Percentiles rank a stretch among this genome's conserved stretches.
Evolutionary conservation across 2,329 filamentous ascomycete genomes (phyloP).

Genomic region (Calycina marina): DNA sequence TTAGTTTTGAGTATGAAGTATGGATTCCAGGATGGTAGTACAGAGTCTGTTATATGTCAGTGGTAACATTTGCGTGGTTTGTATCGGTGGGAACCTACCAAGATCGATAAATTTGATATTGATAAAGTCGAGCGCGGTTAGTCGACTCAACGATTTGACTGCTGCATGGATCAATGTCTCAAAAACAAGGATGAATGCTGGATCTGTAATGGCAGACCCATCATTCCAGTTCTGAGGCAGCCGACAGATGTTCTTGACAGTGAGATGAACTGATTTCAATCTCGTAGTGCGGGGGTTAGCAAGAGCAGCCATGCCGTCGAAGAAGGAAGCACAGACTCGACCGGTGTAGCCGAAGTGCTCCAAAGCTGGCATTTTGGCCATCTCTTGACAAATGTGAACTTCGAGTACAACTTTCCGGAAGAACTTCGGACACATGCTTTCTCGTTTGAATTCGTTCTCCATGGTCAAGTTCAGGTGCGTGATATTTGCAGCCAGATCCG

Average conservation of each 20-base stretch:
- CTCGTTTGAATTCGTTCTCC: constrained; percentile 57
- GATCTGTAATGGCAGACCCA: constrained; percentile 56
- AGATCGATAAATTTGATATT: constrained; percentile 64
- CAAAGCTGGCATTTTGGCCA: constrained; percentile 46
- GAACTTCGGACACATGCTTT: constrained; percentile 43
- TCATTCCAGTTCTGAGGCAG: constrained; percentile 37
- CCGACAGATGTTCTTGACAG: constrained; percentile 62
- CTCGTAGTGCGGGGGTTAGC: constrained; percentile 30
- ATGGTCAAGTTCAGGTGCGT: constrained; percentile 52
- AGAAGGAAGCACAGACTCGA: constrained; percentile 55
- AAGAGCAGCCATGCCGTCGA: constrained; percentile 39
- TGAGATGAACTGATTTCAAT: constrained; percentile 54
- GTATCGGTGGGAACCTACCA: constrained; percentile 27
- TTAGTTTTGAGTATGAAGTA: constrained; percentile 52
- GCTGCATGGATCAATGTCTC: constrained; percentile 52
- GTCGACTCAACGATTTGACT: constrained; percentile 42
- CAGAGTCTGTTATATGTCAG: constrained; percentile 39
- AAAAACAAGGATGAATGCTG: constrained; percentile 57
- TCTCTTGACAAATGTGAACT: constrained; percentile 48
- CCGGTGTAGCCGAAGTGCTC: constrained; percentile 61
- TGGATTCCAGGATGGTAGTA: constrained; percentile 55
- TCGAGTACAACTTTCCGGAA: constrained; percentile 41
- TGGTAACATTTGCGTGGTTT: background rate
- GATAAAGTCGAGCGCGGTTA: constrained; percentile 46
- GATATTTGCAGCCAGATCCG: constrained; percentile 39